phyloP scores from a whole-genome alignment of 495 filamentous ascomycete genomes.

The Talaromyces stipitatus region DNA sequence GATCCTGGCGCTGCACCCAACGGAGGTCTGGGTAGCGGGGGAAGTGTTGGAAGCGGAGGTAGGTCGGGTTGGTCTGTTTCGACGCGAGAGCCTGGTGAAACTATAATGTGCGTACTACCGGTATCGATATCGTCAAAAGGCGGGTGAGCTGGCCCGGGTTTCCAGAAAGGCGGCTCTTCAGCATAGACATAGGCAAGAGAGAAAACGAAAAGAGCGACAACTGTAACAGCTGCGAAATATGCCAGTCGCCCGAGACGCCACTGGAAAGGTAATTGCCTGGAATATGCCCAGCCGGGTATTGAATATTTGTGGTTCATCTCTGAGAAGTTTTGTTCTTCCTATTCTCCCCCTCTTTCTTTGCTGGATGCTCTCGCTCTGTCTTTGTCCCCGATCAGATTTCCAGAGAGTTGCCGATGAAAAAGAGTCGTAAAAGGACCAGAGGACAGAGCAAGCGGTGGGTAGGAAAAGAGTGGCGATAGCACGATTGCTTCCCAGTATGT shows the following conservation, averaged over 20 bases:
- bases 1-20: not conserved
- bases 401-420: not conserved
- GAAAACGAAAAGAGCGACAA: conserved; percentile 4
- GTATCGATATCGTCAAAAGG: not conserved
- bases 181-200: conserved; percentile 6
- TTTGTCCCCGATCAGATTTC: not conserved
- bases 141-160: not conserved
- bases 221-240: conserved; percentile 3
- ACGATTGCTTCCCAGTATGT: not conserved
- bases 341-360: conserved; percentile 24
- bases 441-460: conserved; percentile 1
- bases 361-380: not conserved
- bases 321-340: not conserved
- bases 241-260: conserved; percentile 2
- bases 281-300: conserved; percentile 2
- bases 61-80: not conserved
- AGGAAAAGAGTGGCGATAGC: not conserved
- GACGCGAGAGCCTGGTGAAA: not conserved
- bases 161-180: conserved; percentile 6
- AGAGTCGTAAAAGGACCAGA: not conserved
- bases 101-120: not conserved
- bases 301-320: conserved; percentile 5
- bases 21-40: not conserved
- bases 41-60: not conserved
- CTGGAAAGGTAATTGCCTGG: not conserved